Percentiles rank a stretch among this genome's conserved stretches.
Conservation (phyloP, 495 filamentous ascomycete species). For the Lichina pygmaea region DNA sequence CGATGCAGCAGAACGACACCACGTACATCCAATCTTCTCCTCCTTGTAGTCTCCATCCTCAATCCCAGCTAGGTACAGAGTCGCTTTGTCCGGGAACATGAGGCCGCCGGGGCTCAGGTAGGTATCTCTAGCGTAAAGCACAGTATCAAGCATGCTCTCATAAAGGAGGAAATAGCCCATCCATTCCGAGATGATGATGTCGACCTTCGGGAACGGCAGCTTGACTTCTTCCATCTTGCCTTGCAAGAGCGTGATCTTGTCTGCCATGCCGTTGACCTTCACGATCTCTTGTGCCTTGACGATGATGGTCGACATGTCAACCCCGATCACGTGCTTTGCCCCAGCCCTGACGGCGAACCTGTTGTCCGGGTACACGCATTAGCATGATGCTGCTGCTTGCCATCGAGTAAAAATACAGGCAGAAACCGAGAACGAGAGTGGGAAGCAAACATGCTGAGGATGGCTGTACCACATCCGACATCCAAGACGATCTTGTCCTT, state of each 20-base stretch:
- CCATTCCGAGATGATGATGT: slow-evolving; percentile 98
- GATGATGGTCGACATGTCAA: slow-evolving; percentile 94
- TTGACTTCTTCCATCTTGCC: slow-evolving; percentile 91
- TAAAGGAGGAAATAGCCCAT: slow-evolving; percentile 99
- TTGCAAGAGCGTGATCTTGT: slow-evolving; percentile 71
- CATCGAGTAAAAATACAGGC: not conserved
- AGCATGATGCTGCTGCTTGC: not conserved
- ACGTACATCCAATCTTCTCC: slow-evolving; percentile 64
- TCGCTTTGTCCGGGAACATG: slow-evolving; percentile 77
- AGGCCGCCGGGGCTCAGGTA: slow-evolving; percentile 68
- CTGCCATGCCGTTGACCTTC: slow-evolving; percentile 52
- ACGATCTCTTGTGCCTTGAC: slow-evolving; percentile 85
- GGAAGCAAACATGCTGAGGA: slow-evolving; percentile 49
- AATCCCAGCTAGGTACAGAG: slow-evolving; percentile 69
- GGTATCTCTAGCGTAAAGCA: slow-evolving; percentile 75
- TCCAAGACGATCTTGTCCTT: slow-evolving; percentile 94
- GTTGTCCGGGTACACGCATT: slow-evolving; percentile 5
- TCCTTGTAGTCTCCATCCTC: slow-evolving; percentile 73
- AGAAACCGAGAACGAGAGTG: not conserved
- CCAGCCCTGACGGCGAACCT: slow-evolving; percentile 95
- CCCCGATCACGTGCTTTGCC: slow-evolving; percentile 80
- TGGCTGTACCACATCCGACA: slow-evolving; percentile 86
- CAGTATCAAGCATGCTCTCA: slow-evolving; percentile 93
- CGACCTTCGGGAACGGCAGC: slow-evolving; percentile 71
- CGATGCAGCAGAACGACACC: not conserved